Evolutionary conservation across 202 grass and related monocot species (phyloP).

Genomic region (Digitaria exilis): DNA sequence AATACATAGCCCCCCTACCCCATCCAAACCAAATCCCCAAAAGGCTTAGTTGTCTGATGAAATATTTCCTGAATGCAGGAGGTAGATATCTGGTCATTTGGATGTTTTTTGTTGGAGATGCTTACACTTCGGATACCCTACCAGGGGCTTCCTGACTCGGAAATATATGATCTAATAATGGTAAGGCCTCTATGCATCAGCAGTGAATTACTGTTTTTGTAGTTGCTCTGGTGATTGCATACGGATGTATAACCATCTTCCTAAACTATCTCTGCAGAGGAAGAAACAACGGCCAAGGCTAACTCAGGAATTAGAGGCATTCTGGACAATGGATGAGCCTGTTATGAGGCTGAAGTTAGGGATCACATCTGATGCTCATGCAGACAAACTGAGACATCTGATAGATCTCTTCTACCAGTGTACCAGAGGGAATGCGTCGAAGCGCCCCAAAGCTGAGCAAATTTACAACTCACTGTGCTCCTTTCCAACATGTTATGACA

Average conservation of each 20-base stretch:
- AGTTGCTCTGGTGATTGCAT: constrained; percentile 25
- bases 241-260: constrained; percentile 24
- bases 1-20: constrained; percentile 3
- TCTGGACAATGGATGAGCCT: constrained; percentile 58
- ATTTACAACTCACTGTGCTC: constrained; percentile 70
- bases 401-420: constrained; percentile 90
- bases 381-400: constrained; percentile 76
- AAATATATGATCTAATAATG: constrained; percentile 83
- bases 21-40: background rate
- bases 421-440: constrained; percentile 63
- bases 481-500: constrained; percentile 52
- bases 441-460: constrained; percentile 68
- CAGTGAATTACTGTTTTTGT: constrained; percentile 4
- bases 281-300: constrained; percentile 83
- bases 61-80: constrained; percentile 60
- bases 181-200: constrained; percentile 42
- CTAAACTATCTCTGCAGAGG: constrained; percentile 47
- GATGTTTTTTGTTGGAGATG: constrained; percentile 94
- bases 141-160: constrained; percentile 63
- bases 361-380: constrained; percentile 68
- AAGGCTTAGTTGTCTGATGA: background rate
- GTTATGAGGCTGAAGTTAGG: constrained; percentile 55
- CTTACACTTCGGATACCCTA: constrained; percentile 84
- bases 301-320: constrained; percentile 77
- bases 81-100: constrained; percentile 97